Evolutionary conservation across 345 rosid genomes (phyloP).

Genomic region (rapeseed (Brassica napus)): DNA sequence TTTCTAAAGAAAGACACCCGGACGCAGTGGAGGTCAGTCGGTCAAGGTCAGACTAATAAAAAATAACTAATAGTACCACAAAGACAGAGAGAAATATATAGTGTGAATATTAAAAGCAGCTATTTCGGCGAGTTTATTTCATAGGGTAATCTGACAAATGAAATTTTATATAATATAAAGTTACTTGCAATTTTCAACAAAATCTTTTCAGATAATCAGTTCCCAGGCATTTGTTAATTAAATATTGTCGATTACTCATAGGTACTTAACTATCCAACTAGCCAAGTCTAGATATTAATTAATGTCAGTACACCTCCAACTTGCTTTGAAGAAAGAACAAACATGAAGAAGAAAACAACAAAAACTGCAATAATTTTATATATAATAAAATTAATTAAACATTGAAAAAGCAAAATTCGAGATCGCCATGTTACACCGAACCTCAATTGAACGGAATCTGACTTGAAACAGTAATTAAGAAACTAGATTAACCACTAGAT

Average conservation of each 20-base stretch:
- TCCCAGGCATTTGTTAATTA: conserved; percentile 27
- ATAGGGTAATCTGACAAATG: conserved; percentile 38
- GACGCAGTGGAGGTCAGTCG: conserved; percentile 6
- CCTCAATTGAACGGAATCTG: not conserved
- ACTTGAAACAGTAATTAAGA: not conserved
- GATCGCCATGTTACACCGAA: not conserved
- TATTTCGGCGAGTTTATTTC: conserved; percentile 35
- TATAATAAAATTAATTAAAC: not conserved
- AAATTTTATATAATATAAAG: conserved; percentile 25
- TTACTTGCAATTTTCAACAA: conserved; percentile 22
- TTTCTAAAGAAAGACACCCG: not conserved
- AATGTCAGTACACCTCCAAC: conserved; percentile 3
- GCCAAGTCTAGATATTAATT: conserved; percentile 6
- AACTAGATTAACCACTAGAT: not conserved
- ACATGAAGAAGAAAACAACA: not conserved
- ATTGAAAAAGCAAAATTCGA: not conserved
- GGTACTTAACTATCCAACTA: conserved; percentile 30
- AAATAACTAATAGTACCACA: conserved; percentile 10
- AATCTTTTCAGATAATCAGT: conserved; percentile 29
- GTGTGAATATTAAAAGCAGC: conserved; percentile 33
- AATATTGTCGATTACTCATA: conserved; percentile 22
- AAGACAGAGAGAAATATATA: conserved; percentile 11
- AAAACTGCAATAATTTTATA: not conserved
- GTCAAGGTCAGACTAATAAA: conserved; percentile 23
- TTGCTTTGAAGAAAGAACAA: not conserved